phyloP scores from a whole-genome alignment of 305 asterid species.

The Plantago coronopus region DNA sequence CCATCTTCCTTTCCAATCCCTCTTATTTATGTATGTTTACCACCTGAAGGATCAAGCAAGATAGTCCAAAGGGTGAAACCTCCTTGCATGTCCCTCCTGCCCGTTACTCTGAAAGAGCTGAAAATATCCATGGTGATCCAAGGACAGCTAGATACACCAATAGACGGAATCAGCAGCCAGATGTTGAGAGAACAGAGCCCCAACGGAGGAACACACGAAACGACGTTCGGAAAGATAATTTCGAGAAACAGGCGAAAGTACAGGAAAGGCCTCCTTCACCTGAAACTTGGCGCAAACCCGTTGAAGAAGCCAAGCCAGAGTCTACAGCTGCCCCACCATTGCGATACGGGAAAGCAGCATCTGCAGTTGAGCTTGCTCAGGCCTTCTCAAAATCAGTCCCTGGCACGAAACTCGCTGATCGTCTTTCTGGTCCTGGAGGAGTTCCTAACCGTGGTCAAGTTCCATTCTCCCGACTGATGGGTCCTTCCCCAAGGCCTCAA shows the following conservation, averaged over 20 bases:
- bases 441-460: conserved; percentile 50
- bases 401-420: conserved; percentile 48
- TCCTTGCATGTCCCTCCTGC: conserved; percentile 32
- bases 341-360: conserved; percentile 71
- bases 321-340: conserved; percentile 34
- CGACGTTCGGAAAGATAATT: conserved; percentile 55
- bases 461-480: conserved; percentile 76
- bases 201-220: conserved; percentile 56
- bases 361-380: conserved; percentile 91
- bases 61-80: conserved; percentile 39
- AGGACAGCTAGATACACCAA: conserved; percentile 41
- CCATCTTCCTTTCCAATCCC: neutral
- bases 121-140: conserved; percentile 34
- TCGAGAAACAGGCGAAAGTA: conserved; percentile 47
- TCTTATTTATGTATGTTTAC: conserved; percentile 6
- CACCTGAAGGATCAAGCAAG: conserved; percentile 54
- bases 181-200: conserved; percentile 49
- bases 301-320: conserved; percentile 44
- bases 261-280: conserved; percentile 85
- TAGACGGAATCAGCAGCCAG: conserved; percentile 52
- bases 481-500: conserved; percentile 76
- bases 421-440: conserved; percentile 50
- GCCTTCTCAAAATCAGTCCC: conserved; percentile 74
- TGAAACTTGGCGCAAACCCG: conserved; percentile 89
- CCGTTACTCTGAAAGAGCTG: conserved; percentile 43